Evolutionary conservation across 352 stramenopile species (phyloP), one percentile per base, ranked within the genome.

Genomic region (Phytophthora sansomeana): DNA sequence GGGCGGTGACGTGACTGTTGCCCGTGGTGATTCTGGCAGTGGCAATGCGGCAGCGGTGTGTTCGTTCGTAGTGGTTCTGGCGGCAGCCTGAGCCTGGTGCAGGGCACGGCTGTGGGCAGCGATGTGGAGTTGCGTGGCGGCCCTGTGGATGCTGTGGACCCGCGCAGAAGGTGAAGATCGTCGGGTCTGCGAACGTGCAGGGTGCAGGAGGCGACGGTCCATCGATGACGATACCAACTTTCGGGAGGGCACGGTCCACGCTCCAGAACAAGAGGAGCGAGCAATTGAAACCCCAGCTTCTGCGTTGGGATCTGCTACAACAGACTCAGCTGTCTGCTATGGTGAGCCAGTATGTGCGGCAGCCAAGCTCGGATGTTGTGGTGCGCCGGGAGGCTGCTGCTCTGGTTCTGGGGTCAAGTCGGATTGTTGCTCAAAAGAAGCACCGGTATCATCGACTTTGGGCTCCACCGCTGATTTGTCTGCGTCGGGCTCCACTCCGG

Each of bases 81-180:
- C 30, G 67, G 67, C 19, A 57, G 54, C 6, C 36, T 74, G 49
- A 62, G 54, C 43, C 46, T 71, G 29, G 32, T 67, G 19, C 67
- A 74, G 51, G 60, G 67, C 61, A 53, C 7, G 36, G 43, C 17
- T 30, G 67, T 67, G 16, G 67, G 67, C 46, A 60, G 41, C 50
- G 67, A 74, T 29, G 42, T 74, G 67, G 67, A 74, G 49, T 33
- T 71, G 39, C n/a, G 41, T 47, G 67, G 60, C 6, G 67, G 67
- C 21, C 52, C 39, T 19, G 67, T 74, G 16, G 24, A 35, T 17
- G n/a, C 21, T 9, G 39, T 49, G 28, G 67, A n/a, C n/a, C n/a
- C n/a, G n/a, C 67, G 16, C 67, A 70, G 36, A 67, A 70, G 29
- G 46, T 74, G 43, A 62, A 51, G 41, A 50, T 74, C 29, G n/a